A percentile compares a stretch with the other conserved stretches of the same genome.
Conservation (phyloP, 768 basidiomycete genomes). For the Boletus rubroflammeus region DNA sequence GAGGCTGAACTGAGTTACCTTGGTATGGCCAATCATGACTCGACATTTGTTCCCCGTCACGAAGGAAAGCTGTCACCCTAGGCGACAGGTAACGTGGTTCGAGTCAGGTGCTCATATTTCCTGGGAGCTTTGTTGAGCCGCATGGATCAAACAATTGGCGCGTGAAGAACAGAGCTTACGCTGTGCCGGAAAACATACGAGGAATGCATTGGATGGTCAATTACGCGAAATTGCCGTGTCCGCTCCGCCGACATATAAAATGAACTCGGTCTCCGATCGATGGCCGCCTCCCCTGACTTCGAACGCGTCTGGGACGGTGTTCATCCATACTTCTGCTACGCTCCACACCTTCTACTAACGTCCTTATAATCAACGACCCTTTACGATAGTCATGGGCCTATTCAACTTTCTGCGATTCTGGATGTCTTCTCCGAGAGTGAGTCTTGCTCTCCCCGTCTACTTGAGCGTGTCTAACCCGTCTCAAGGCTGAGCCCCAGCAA, state of each 20-base stretch:
- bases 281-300: constrained; percentile 14
- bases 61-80: not conserved
- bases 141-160: constrained; percentile 19
- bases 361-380: constrained; percentile 21
- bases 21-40: constrained; percentile 15
- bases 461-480: constrained; percentile 5
- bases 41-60: constrained; percentile 10
- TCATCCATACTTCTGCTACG: constrained; percentile 16
- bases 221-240: constrained; percentile 25
- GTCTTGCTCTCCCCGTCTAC: not conserved
- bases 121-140: constrained; percentile 13
- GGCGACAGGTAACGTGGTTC: constrained; percentile 4
- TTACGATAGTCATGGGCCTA: constrained; percentile 26
- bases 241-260: constrained; percentile 30
- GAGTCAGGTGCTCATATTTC: constrained; percentile 14
- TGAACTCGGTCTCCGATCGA: constrained; percentile 13
- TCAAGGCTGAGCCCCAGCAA: constrained; percentile 34
- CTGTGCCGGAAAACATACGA: constrained; percentile 9
- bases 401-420: constrained; percentile 21
- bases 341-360: constrained; percentile 13
- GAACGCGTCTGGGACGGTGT: constrained; percentile 23
- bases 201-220: constrained; percentile 4
- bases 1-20: constrained; percentile 10
- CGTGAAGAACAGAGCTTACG: constrained; percentile 5
- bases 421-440: constrained; percentile 25